Evolutionary conservation across 306 rosid genomes (phyloP).

Genomic region (Corylus avellana): DNA sequence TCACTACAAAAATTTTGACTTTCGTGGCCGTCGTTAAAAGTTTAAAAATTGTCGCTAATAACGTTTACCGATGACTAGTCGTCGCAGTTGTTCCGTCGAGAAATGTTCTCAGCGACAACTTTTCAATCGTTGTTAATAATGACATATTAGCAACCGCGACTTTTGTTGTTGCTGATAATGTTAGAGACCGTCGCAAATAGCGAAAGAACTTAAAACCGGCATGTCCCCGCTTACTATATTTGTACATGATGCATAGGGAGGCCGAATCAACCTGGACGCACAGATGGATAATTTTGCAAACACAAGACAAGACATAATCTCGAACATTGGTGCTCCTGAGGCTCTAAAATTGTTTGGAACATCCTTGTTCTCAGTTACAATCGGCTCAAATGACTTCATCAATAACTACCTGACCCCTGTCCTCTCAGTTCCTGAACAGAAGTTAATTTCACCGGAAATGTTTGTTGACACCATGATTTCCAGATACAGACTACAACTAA

Average conservation of each 20-base stretch:
- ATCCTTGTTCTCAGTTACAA: conserved; percentile 53
- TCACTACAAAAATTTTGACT: too few species aligned
- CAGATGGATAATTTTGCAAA: conserved; percentile 66
- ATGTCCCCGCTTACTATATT: not conserved
- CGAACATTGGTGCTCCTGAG: conserved; percentile 43
- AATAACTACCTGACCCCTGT: conserved; percentile 57
- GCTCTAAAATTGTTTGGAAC: conserved; percentile 36
- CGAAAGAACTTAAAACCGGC: too few species aligned
- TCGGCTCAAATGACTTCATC: conserved; percentile 77
- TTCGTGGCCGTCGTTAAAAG: too few species aligned
- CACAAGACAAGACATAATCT: conserved; percentile 61
- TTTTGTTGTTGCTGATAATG: too few species aligned
- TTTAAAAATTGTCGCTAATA: too few species aligned
- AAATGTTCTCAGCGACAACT: too few species aligned
- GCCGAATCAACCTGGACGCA: conserved; percentile 61
- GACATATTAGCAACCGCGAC: too few species aligned
- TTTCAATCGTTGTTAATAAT: too few species aligned
- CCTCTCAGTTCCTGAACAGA: conserved; percentile 25
- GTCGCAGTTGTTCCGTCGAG: too few species aligned
- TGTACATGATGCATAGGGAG: conserved; percentile 43
- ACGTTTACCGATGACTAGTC: too few species aligned
- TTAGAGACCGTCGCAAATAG: too few species aligned
- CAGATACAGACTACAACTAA: conserved; percentile 52
- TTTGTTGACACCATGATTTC: conserved; percentile 57
- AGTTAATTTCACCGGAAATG: conserved; percentile 35